Evolutionary conservation across 1,139 yeast species (phyloP), one percentile per base, ranked within the genome.

Genomic region (Hanseniaspora uvarum): DNA sequence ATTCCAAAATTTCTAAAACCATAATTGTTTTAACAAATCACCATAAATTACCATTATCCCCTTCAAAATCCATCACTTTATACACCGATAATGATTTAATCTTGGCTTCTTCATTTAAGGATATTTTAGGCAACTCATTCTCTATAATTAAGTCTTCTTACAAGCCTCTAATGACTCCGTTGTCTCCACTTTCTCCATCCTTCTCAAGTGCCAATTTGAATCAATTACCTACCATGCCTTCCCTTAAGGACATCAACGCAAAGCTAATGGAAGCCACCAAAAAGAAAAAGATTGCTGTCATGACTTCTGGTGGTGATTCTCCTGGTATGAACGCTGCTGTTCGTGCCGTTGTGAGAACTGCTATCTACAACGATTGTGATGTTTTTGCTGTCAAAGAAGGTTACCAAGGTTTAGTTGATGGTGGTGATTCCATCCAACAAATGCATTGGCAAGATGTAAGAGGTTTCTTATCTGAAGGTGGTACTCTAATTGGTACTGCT

Each of bases 291-390:
- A 81, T 84, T 56, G 94, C 86, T 1, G 86, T 84, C 23, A 84
- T 84, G 92, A 84, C 94, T 2, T 82, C 89, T 0, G 94, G 94
- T 59, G 94, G 94, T 63, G 94, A 84, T 66, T 83, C 92, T 47
- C 92, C 86, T 19, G 94, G 94, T 61, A 84, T 84, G 94, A 82
- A 82, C 64, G 86, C 92, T 6, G 83, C 80, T 28, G 92, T 84
- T 10, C 73, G 92, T 60, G 89, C 92, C 1, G 86, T 84, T 53
- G 84, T 83, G 8, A 72, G 94, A 61, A 79, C 89, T 0, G 85
- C 86, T 54, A 81, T 84, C 59, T 80, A 73, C 68, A 72, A 77
- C 58, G 86, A 82, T 12, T 83, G 89, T 65, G 83, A 80, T 60
- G 84, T 83, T 1, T 84, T 73, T 64, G 88, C 85, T 3, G 74